Conservation (phyloP, 345 rosid genomes). For the Rubroshorea leprosula region DNA sequence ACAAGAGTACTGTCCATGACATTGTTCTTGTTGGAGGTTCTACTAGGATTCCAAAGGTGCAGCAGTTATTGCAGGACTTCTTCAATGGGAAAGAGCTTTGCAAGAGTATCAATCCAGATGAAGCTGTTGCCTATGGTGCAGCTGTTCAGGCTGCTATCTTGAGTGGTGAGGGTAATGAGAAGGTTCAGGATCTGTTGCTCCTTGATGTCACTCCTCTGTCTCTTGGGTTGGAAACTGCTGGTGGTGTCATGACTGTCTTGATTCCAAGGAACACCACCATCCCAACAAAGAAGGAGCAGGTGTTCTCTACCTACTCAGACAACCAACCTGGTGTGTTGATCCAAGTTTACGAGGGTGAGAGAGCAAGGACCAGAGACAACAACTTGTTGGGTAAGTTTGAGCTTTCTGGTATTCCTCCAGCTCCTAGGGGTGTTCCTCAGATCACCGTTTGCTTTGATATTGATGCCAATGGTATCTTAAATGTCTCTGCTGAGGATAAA, state of each 20-base stretch:
- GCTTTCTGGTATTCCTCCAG: conserved; percentile 56
- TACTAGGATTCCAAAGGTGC: conserved; percentile 74
- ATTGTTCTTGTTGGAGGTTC: conserved; percentile 70
- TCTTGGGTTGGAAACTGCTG: too few species aligned
- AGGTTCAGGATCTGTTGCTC: too few species aligned
- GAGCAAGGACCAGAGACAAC: conserved; percentile 50
- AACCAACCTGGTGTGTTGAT: conserved; percentile 59
- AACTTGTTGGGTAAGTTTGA: conserved; percentile 59
- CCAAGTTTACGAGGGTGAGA: conserved; percentile 60
- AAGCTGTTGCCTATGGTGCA: conserved; percentile 79
- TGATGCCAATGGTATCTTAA: too few species aligned
- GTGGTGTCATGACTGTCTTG: too few species aligned
- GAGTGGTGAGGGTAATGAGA: too few species aligned
- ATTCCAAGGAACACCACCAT: too few species aligned
- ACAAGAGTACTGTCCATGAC: conserved; percentile 53
- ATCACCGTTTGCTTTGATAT: too few species aligned
- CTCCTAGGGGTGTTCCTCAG: too few species aligned
- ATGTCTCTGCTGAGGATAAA: conserved; percentile 46
- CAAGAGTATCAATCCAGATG: conserved; percentile 74
- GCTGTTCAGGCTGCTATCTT: conserved; percentile 80
- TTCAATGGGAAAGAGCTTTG: conserved; percentile 73
- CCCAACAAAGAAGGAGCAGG: too few species aligned
- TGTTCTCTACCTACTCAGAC: conserved; percentile 55
- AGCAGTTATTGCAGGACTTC: conserved; percentile 57
- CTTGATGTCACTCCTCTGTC: too few species aligned